A percentile compares a stretch with the other conserved stretches of the same genome.
These are phyloP conservation scores for Neospermospora avenae DNA, from an alignment of 2,329 filamentous ascomycete genomes.

Conservation along the genomic window DNA sequence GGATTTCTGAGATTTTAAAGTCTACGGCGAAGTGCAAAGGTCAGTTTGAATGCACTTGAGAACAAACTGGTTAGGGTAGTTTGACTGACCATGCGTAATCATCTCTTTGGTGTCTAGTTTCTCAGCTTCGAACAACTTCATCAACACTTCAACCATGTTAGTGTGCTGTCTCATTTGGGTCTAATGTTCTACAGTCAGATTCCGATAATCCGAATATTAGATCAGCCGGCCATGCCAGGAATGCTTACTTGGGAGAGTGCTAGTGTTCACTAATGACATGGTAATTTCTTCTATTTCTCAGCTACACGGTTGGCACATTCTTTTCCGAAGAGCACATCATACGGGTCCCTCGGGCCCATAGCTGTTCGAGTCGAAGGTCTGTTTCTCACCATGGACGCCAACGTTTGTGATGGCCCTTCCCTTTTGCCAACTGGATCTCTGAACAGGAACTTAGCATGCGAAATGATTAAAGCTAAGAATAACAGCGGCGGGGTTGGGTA, in stretches of 20 bases:
- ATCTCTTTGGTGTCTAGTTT: slow-evolving; percentile 6
- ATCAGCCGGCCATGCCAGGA: no score
- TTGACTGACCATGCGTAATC: slow-evolving; percentile 6
- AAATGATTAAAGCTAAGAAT: no score
- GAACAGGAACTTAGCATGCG: no score
- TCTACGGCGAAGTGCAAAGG: neutral
- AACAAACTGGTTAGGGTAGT: no score
- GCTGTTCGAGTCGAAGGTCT: slow-evolving; percentile 47
- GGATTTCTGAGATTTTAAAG: slow-evolving; percentile 5
- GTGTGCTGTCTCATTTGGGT: no score
- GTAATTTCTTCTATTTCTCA: slow-evolving; percentile 1
- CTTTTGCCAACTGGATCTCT: slow-evolving; percentile 46
- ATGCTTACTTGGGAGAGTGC: neutral
- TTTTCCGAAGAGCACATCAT: slow-evolving; percentile 31
- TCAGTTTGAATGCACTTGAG: neutral
- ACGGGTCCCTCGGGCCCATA: slow-evolving; percentile 54
- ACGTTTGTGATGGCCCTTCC: slow-evolving; percentile 54
- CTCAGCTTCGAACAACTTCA: slow-evolving; percentile 4
- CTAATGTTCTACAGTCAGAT: no score
- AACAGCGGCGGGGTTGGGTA: no score
- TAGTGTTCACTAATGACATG: slow-evolving; percentile 2
- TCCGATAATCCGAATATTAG: neutral
- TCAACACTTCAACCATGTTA: no score
- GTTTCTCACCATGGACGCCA: slow-evolving; percentile 52
- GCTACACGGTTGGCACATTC: neutral